Evolutionary conservation across 2,329 filamentous ascomycete genomes (phyloP).

Genomic region (Cladobotryum mycophilum): DNA sequence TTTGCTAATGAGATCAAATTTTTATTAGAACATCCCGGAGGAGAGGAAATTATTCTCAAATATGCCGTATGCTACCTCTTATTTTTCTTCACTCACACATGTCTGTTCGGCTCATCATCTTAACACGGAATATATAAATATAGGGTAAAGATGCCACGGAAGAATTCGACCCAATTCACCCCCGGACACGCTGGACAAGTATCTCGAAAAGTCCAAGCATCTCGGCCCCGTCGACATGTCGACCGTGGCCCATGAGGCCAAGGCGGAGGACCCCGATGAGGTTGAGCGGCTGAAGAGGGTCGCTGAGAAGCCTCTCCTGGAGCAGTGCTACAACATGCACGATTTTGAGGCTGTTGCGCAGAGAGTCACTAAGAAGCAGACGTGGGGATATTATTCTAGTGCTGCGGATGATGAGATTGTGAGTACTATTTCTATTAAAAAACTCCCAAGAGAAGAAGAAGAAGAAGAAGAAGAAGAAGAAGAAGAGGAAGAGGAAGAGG

Average conservation of each 20-base stretch:
- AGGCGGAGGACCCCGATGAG: slow-evolving; percentile 57
- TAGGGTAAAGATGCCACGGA: slow-evolving; percentile 86
- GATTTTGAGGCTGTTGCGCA: slow-evolving; percentile 94
- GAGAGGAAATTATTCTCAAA: slow-evolving; percentile 89
- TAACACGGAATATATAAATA: no score
- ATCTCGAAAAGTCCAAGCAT: slow-evolving; percentile 78
- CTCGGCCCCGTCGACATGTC: slow-evolving; percentile 84
- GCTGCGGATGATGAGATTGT: slow-evolving; percentile 56
- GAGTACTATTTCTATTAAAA: slow-evolving; percentile 7
- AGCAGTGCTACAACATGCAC: slow-evolving; percentile 87
- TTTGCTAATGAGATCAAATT: background rate
- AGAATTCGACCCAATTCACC: slow-evolving; percentile 83
- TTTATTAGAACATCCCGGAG: slow-evolving; percentile 71
- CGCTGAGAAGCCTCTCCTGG: slow-evolving; percentile 67
- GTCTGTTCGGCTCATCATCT: no score
- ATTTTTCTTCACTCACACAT: no score
- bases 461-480: no score
- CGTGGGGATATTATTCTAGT: slow-evolving; percentile 97
- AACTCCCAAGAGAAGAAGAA: no score
- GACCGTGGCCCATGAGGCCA: slow-evolving; percentile 66
- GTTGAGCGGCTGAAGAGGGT: slow-evolving; percentile 66
- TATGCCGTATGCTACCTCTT: slow-evolving; percentile 60
- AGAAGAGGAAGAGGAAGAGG: no score
- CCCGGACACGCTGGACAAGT: slow-evolving; percentile 84
- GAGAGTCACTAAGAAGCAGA: slow-evolving; percentile 87